Conservation (phyloP, 805 yeast genomes). For the Candida ortonii region DNA sequence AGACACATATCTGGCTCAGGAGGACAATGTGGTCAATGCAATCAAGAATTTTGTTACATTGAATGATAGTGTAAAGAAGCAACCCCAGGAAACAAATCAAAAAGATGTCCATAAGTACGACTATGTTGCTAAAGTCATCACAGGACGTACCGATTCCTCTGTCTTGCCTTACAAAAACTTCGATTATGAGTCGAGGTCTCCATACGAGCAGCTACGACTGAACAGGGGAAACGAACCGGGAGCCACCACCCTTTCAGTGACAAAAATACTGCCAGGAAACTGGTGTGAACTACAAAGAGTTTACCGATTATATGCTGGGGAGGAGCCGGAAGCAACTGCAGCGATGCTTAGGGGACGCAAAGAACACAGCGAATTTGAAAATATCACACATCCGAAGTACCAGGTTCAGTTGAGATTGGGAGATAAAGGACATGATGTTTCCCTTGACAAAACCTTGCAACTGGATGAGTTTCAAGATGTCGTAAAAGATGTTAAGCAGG, state of each 20-base stretch:
- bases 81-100: background rate
- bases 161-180: slow-evolving; percentile 22
- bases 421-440: slow-evolving; percentile 3
- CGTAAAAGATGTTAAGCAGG: no score
- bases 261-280: slow-evolving; percentile 51
- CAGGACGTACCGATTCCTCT: slow-evolving; percentile 3
- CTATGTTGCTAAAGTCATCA: slow-evolving; percentile 4
- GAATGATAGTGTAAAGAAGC: background rate
- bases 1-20: no score
- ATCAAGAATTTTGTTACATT: slow-evolving; percentile 4
- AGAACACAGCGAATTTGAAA: slow-evolving; percentile 49
- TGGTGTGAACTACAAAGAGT: slow-evolving; percentile 69
- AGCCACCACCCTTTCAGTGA: slow-evolving; percentile 49
- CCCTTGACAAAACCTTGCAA: slow-evolving; percentile 10
- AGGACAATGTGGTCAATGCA: slow-evolving; percentile 1
- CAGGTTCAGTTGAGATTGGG: slow-evolving; percentile 9
- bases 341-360: slow-evolving; percentile 47
- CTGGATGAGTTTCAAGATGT: no score
- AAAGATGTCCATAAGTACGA: slow-evolving; percentile 6
- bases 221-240: slow-evolving; percentile 9
- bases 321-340: slow-evolving; percentile 29
- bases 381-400: slow-evolving; percentile 39
- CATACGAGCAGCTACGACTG: slow-evolving; percentile 18
- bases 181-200: slow-evolving; percentile 14
- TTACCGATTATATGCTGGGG: slow-evolving; percentile 47